These are phyloP conservation scores for Avena atlantica DNA, from an alignment of 176 grass and related monocot genomes.

Conservation along the genomic window DNA sequence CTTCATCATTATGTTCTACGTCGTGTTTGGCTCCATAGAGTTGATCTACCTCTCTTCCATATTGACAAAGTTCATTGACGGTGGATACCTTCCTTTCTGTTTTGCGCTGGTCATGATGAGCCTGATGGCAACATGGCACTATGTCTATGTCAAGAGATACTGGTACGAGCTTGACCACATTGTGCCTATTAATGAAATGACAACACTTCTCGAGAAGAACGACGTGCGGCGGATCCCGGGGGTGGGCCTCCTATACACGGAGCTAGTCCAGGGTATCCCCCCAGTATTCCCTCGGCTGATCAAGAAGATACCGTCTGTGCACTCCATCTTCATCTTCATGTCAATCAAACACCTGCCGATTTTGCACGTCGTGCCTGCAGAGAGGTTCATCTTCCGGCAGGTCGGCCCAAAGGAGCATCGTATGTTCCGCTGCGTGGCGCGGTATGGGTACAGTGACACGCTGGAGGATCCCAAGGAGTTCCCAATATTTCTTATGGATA, in stretches of 20 bases:
- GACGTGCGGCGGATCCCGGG: conserved; percentile 49
- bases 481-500: conserved; percentile 52
- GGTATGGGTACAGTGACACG: conserved; percentile 69
- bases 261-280: no score
- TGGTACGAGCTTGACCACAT: conserved; percentile 54
- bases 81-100: conserved; percentile 67
- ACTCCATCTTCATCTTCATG: conserved; percentile 33
- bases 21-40: conserved; percentile 54
- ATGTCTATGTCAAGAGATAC: conserved; percentile 56
- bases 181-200: conserved; percentile 27
- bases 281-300: no score
- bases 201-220: conserved; percentile 34
- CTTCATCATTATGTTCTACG: conserved; percentile 57
- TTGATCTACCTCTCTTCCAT: conserved; percentile 66
- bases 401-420: conserved; percentile 51
- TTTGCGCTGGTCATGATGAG: conserved; percentile 55
- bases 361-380: conserved; percentile 44
- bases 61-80: conserved; percentile 63
- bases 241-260: conserved; percentile 55
- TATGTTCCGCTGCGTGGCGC: conserved; percentile 69
- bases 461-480: conserved; percentile 61
- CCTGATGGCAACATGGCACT: conserved; percentile 66
- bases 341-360: conserved; percentile 77
- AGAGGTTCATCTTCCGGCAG: conserved; percentile 67
- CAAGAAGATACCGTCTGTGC: no score